Evolutionary conservation across 2,329 filamentous ascomycete genomes (phyloP).

Genomic region (Botryotinia calthae): DNA sequence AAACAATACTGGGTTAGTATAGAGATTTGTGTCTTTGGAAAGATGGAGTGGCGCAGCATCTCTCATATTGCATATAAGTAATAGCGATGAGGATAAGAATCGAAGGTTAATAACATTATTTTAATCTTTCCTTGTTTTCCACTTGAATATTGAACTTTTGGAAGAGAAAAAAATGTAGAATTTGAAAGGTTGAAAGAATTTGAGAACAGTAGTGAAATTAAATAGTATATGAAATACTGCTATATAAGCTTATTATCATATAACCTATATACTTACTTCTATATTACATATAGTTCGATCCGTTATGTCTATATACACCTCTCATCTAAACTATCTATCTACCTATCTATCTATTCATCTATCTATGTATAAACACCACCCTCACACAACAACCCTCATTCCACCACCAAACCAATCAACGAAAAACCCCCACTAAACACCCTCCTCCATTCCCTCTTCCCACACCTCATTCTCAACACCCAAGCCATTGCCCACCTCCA

Average conservation of each 20-base stretch:
- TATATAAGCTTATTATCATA: too few species aligned
- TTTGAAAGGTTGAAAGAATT: too few species aligned
- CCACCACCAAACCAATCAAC: neutral
- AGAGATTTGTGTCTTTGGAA: neutral
- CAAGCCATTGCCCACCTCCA: slow-evolving; percentile 12
- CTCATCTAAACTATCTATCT: neutral
- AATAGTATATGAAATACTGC: too few species aligned
- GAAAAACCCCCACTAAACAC: neutral
- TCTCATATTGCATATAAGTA: neutral
- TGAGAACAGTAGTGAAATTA: too few species aligned
- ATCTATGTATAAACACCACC: neutral
- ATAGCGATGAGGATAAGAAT: neutral
- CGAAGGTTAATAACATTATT: too few species aligned
- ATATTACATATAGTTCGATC: neutral
- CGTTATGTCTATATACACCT: neutral
- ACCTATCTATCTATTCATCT: too few species aligned
- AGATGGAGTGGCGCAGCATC: neutral
- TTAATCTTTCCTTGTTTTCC: too few species aligned
- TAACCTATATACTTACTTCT: neutral
- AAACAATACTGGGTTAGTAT: neutral
- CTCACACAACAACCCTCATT: neutral
- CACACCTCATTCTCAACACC: slow-evolving; percentile 12
- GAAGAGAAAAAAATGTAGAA: too few species aligned
- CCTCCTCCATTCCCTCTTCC: slow-evolving; percentile 20
- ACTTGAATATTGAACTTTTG: too few species aligned